Percentiles rank a stretch among this genome's conserved stretches.
These are phyloP conservation scores for Cichorium intybus DNA, from an alignment of 140 eudicot species.

Conservation along the genomic window DNA sequence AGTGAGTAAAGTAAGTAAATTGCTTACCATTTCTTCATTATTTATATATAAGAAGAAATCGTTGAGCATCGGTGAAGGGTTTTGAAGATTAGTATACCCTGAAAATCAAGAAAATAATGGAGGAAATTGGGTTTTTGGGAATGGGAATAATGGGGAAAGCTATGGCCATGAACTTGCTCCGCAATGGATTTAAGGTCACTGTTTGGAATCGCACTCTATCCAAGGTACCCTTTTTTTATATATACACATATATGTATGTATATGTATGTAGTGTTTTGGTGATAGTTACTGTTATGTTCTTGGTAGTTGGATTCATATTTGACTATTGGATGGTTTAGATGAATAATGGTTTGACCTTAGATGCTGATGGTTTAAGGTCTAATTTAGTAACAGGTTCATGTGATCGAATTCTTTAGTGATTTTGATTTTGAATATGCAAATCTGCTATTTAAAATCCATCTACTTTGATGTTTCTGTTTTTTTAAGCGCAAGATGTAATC, in stretches of 20 bases:
- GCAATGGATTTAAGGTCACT: slow-evolving; percentile 85
- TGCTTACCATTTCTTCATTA: neutral
- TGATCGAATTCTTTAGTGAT: neutral
- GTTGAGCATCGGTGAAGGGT: slow-evolving; percentile 13
- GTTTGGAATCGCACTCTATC: slow-evolving; percentile 99
- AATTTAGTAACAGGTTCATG: too few relatives aligned
- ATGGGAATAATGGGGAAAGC: slow-evolving; percentile 99
- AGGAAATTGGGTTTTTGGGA: slow-evolving; percentile 92
- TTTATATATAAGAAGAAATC: neutral
- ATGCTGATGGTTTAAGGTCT: slow-evolving; percentile 6
- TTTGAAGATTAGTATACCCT: slow-evolving; percentile 9
- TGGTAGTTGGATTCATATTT: slow-evolving; percentile 11
- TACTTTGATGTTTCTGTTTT: too few relatives aligned
- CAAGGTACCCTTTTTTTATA: slow-evolving; percentile 46
- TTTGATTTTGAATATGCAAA: neutral
- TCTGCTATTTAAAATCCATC: neutral
- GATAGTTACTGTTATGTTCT: neutral
- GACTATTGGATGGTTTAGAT: slow-evolving; percentile 1
- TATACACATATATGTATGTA: neutral
- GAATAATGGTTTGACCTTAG: neutral
- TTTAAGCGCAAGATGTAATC: too few relatives aligned
- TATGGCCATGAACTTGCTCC: slow-evolving; percentile 89
- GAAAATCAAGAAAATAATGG: slow-evolving; percentile 39
- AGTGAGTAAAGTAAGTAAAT: slow-evolving; percentile 11
- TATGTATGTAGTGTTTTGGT: neutral